These are phyloP conservation scores for Excoecaria cochinchinensis DNA, from an alignment of 345 rosid species.

Conservation along the genomic window DNA sequence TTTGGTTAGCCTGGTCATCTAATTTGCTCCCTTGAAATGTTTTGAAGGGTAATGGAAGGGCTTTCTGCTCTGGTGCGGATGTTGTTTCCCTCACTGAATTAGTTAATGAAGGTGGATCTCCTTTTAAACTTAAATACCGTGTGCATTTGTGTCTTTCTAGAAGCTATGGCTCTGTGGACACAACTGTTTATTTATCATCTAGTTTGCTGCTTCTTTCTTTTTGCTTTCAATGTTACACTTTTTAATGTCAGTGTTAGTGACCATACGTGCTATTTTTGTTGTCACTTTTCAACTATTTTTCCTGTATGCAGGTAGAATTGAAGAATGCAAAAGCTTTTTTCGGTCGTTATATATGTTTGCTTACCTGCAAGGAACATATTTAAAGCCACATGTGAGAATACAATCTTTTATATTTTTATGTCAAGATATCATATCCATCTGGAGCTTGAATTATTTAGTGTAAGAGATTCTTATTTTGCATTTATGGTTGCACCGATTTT, in stretches of 20 bases:
- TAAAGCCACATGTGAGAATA: conserved; percentile 78
- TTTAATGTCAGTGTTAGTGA: conserved; percentile 6
- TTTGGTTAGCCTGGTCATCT: conserved; percentile 18
- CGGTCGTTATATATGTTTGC: conserved; percentile 67
- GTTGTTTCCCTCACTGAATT: conserved; percentile 55
- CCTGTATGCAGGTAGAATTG: conserved; percentile 55
- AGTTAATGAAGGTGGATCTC: conserved; percentile 54
- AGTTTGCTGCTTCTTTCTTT: background rate
- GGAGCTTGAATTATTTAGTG: conserved; percentile 1
- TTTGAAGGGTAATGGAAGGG: conserved; percentile 80
- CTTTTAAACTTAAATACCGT: background rate
- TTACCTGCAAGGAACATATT: conserved; percentile 83
- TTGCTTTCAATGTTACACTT: background rate
- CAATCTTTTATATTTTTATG: conserved; percentile 19
- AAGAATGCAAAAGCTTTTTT: conserved; percentile 67
- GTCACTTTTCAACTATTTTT: conserved; percentile 13
- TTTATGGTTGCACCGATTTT: background rate
- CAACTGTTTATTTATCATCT: background rate
- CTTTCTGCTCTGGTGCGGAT: conserved; percentile 86
- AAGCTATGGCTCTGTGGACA: background rate
- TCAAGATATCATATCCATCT: conserved; percentile 18
- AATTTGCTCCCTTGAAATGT: conserved; percentile 35
- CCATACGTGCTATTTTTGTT: conserved; percentile 15
- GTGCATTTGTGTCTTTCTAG: background rate
- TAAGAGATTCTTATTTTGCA: background rate